phyloP scores from a whole-genome alignment of 257 asterid genomes.

The Primulina huaijiensis region DNA sequence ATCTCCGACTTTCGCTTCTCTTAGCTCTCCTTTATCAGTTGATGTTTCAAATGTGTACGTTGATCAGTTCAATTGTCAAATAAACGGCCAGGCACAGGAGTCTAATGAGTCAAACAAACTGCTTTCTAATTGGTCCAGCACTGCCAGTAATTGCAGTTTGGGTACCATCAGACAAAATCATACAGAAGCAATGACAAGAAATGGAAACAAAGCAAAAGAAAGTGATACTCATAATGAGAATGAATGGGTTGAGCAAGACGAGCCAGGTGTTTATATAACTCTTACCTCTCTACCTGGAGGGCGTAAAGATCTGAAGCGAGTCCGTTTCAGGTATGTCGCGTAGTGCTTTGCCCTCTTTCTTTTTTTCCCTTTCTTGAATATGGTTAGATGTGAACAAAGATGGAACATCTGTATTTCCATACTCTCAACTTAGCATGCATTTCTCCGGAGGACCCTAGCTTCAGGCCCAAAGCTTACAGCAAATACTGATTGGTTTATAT shows the following conservation, averaged over 20 bases:
- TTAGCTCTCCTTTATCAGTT: conserved; percentile 30
- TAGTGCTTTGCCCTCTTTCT: conserved; percentile 14
- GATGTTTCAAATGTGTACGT: conserved; percentile 40
- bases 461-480: background rate
- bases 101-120: conserved; percentile 42
- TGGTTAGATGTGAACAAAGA: background rate
- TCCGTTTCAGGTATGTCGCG: conserved; percentile 66
- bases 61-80: conserved; percentile 40
- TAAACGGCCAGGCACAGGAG: conserved; percentile 40
- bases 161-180: conserved; percentile 43
- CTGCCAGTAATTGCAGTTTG: conserved; percentile 38
- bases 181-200: conserved; percentile 45
- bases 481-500: background rate
- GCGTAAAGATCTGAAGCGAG: conserved; percentile 67
- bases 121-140: conserved; percentile 41
- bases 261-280: conserved; percentile 77
- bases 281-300: conserved; percentile 76
- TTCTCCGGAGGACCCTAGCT: background rate
- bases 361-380: background rate
- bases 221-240: conserved; percentile 48
- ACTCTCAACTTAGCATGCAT: background rate
- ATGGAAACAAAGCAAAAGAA: conserved; percentile 45
- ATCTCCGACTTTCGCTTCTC: conserved; percentile 46
- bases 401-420: background rate
- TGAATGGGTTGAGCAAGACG: conserved; percentile 85